phyloP scores from a whole-genome alignment of 345 rosid species.

The Ceriops zippeliana region DNA sequence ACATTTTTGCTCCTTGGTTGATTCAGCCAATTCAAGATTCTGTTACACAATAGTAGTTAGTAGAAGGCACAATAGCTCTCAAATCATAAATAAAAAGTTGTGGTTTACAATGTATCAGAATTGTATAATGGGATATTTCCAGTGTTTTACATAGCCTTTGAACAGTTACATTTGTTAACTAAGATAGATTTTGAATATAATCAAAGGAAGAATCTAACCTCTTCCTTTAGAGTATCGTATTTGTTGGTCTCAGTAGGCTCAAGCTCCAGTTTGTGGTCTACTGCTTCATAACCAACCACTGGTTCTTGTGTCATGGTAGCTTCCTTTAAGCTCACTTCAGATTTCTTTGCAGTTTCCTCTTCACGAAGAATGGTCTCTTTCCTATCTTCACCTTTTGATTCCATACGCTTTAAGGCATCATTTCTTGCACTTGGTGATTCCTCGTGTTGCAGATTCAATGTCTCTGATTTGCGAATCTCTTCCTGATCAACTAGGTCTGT shows the following conservation, averaged over 20 bases:
- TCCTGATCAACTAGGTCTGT: constrained; percentile 12
- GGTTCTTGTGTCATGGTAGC: constrained; percentile 14
- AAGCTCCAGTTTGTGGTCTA: constrained; percentile 9
- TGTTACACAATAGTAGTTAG: constrained; percentile 21
- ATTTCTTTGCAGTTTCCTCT: constrained; percentile 13
- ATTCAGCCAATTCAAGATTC: constrained; percentile 21
- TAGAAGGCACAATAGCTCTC: constrained; percentile 8
- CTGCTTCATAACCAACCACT: constrained; percentile 15
- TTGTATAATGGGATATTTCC: neutral
- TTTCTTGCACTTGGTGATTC: constrained; percentile 14
- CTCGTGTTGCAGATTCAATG: constrained; percentile 1
- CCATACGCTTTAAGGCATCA: constrained; percentile 10
- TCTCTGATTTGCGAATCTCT: constrained; percentile 10
- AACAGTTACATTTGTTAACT: neutral
- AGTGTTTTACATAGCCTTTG: neutral
- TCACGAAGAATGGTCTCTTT: constrained; percentile 14
- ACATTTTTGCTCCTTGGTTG: constrained; percentile 15
- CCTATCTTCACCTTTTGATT: neutral
- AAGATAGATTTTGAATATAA: too few relatives aligned
- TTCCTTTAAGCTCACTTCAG: constrained; percentile 22
- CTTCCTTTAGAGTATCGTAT: constrained; percentile 6
- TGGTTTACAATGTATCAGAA: neutral
- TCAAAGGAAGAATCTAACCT: constrained; percentile 18
- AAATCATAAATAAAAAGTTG: neutral
- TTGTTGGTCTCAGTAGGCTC: constrained; percentile 7